Conservation (phyloP, 2,329 filamentous ascomycete genomes). For the Microdochium paspali region DNA sequence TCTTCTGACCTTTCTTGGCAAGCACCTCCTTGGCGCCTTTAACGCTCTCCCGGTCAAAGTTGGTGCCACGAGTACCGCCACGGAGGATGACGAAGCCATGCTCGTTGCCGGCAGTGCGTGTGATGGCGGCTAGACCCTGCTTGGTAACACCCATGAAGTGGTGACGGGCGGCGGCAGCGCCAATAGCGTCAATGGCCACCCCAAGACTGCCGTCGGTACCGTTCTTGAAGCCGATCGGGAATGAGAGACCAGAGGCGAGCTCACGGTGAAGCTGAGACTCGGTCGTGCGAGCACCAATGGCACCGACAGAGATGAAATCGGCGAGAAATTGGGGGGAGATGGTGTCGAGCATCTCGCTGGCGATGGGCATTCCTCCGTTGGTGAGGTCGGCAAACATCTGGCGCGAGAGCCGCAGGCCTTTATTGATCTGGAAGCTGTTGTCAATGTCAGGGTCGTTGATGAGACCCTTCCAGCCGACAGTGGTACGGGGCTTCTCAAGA, state of each 20-base stretch:
- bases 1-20: slow-evolving; percentile 70
- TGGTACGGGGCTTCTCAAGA: slow-evolving; percentile 96
- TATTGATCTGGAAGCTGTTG: slow-evolving; percentile 97
- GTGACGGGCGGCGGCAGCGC: slow-evolving; percentile 73
- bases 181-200: slow-evolving; percentile 93
- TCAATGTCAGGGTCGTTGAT: slow-evolving; percentile 99
- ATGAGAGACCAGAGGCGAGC: slow-evolving; percentile 86
- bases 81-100: slow-evolving; percentile 96
- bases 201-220: slow-evolving; percentile 87
- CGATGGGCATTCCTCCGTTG: slow-evolving; percentile 80
- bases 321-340: slow-evolving; percentile 97
- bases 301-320: slow-evolving; percentile 89
- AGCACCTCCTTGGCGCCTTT: slow-evolving; percentile 69
- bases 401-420: slow-evolving; percentile 84
- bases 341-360: slow-evolving; percentile 96
- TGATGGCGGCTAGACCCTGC: slow-evolving; percentile 91
- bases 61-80: slow-evolving; percentile 84
- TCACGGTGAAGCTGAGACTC: slow-evolving; percentile 96
- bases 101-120: slow-evolving; percentile 85
- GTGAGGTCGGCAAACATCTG: slow-evolving; percentile 92
- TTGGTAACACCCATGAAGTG: slow-evolving; percentile 99
- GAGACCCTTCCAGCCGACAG: slow-evolving; percentile 96
- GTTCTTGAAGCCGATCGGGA: slow-evolving; percentile 99
- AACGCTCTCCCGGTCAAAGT: slow-evolving; percentile 83
- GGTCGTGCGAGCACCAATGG: slow-evolving; percentile 91